Evolutionary conservation across 2,329 filamentous ascomycete genomes (phyloP), one percentile per base, ranked within the genome.

Genomic region (Calonectria pauciramosa): DNA sequence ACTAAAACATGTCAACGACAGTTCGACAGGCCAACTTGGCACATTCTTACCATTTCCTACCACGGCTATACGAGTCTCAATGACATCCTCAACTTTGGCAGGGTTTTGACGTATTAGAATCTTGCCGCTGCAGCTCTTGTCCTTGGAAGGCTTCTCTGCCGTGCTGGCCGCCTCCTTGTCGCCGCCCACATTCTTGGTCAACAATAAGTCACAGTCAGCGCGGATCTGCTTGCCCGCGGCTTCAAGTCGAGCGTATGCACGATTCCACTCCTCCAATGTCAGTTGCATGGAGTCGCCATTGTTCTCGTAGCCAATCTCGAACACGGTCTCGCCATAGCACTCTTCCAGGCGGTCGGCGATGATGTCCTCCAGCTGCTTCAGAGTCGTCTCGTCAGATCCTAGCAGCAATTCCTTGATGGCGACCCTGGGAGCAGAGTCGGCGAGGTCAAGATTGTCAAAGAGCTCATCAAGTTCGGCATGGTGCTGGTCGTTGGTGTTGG

Each of bases 1-100:
- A 99, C 94, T 93, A 76, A n/a, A 26, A 32, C 5, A n/a, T 41
- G 72, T 82, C 51, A 81, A 75, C 41, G 66, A 30, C 23, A 11
- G 64, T 70, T 36, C 56, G 38, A 23, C 11, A 26, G n/a, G 32
- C 41, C 66, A 30, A 23, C 47, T 36, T 26, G 10, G 20, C 8
- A 44, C 30, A 4, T 18, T 77, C 88, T 83, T 83, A 93, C 92
- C 95, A 87, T 99, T 99, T 64, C 97, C 97, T 10, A 99, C 97
- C 0, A 99, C 97, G 0, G 96, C 97, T 86, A 99, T 97, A 79
- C 97, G 89, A 13, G 96, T 98, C 89, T 99, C 97, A 75, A 98
- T 98, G 32, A 98, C 94, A 72, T 97, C 93, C 83, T 99, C 96
- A 7, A 95, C 91, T 16, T 90, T 93, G 26, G 90, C 87, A 3